Evolutionary conservation across 495 filamentous ascomycete genomes (phyloP).

Genomic region (Hypoxylon perforatum): DNA sequence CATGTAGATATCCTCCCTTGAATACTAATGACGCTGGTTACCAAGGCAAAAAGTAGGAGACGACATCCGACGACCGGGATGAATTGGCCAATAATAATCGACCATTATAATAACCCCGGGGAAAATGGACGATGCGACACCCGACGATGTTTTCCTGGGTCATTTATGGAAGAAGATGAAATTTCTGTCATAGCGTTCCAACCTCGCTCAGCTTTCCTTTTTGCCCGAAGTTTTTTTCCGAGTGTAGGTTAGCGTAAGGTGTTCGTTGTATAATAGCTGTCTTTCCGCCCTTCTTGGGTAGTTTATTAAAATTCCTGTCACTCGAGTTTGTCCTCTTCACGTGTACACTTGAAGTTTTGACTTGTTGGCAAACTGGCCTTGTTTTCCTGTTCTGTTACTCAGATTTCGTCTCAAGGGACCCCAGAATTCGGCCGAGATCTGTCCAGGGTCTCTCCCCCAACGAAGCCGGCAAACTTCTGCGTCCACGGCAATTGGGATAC

Average conservation of each 20-base stretch:
- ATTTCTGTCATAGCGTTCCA: slow-evolving; percentile 4
- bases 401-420: slow-evolving; percentile 26
- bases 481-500: slow-evolving; percentile 18
- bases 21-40: slow-evolving; percentile 21
- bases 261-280: slow-evolving; percentile 1
- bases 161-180: slow-evolving; percentile 14
- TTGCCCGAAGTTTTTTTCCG: too few species aligned
- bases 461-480: slow-evolving; percentile 28
- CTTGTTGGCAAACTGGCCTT: slow-evolving; percentile 26
- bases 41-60: slow-evolving; percentile 19
- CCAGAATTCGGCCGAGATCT: slow-evolving; percentile 40
- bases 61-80: slow-evolving; percentile 32
- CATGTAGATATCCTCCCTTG: slow-evolving; percentile 11
- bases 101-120: slow-evolving; percentile 24
- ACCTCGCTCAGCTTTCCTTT: slow-evolving; percentile 3
- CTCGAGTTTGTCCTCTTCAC: slow-evolving; percentile 32
- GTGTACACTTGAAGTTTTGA: slow-evolving; percentile 30
- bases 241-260: slow-evolving; percentile 2
- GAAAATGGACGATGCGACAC: slow-evolving; percentile 23
- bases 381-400: slow-evolving; percentile 27
- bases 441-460: slow-evolving; percentile 18
- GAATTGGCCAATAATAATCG: slow-evolving; percentile 33
- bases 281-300: slow-evolving; percentile 2
- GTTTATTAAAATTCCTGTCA: not conserved
- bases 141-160: slow-evolving; percentile 25